Base-by-base conservation (phyloP, 805 yeast species). In the Debaryomyces prosopidis region DNA sequence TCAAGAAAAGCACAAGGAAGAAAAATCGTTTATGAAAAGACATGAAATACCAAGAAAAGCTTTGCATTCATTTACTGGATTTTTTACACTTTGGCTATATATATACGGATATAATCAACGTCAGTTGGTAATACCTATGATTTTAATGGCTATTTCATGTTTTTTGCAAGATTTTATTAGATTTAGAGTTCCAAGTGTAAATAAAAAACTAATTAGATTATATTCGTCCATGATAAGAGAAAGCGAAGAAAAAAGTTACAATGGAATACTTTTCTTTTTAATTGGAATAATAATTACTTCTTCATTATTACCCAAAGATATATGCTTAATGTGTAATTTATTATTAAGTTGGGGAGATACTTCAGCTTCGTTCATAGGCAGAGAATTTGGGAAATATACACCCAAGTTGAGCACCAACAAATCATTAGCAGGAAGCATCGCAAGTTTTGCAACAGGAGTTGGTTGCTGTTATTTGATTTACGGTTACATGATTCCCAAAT, bases 301-400 rank as follows among this genome's bases (percentile, higher is more conserved):
- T 57, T 50, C 75, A 1, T 64, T 82, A 17, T 85, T 82, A 56
- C 83, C 92, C 11, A 89, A 89, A 66, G 99, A 94, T 58, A 83
- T 94, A 40, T 75, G 85, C 0, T 71, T 91, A 23, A 75, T 89
- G 71, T 75, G 96, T 18, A 82, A 89, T 3, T 73, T 90, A 51
- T 71, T 92, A 41, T 77, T 94, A 51, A 87, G 97, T 59, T 94
- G 98, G 98, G 90, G 96, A 4, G 99, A 94, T 61, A 89, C 98
- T 8, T 92, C 97, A 2, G 99, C 99, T 2, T 89, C 97, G 3
- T 88, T 97, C 0, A 68, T 91, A 58, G 99, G 99, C 33, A 77
- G 99, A 53, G 79, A 79, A 44, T 92, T 71, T 63, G 98, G 98
- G 6, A 78, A 86, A 57, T 76, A 85, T 51, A 89, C 97, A 6